Conservation (phyloP, 768 basidiomycete species). For the Dioszegia hungarica region DNA sequence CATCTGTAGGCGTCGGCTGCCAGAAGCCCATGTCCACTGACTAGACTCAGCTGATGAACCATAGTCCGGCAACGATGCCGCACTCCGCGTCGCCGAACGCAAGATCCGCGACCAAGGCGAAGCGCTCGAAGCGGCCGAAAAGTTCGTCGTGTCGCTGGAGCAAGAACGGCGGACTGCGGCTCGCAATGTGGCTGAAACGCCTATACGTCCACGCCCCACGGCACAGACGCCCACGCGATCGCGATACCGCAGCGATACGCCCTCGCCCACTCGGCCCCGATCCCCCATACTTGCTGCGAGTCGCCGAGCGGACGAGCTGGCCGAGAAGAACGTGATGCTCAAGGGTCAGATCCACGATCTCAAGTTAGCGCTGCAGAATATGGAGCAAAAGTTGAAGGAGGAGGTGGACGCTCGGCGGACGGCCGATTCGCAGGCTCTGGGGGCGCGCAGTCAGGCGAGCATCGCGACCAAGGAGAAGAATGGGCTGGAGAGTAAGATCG, state of each 20-base stretch:
- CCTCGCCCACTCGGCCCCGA: neutral
- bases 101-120: no score
- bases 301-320: neutral
- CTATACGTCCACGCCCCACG: neutral
- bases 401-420: neutral
- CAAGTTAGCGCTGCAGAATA: neutral
- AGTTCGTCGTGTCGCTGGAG: no score
- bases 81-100: neutral
- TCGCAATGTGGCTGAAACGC: neutral
- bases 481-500: conserved; percentile 4
- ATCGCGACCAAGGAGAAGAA: conserved; percentile 11
- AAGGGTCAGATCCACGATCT: neutral
- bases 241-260: neutral
- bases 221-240: neutral
- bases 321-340: neutral
- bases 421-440: neutral
- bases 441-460: conserved; percentile 18
- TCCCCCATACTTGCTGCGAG: neutral
- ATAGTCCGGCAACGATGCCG: conserved; percentile 1
- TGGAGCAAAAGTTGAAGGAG: neutral
- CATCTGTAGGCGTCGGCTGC: neutral
- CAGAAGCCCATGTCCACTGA: neutral
- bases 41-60: neutral
- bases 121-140: neutral
- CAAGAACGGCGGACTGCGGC: no score